A percentile compares a stretch with the other conserved stretches of the same genome.
Evolutionary conservation across 495 filamentous ascomycete species (phyloP).

Genomic region (Antarctomyces pellizariae): DNA sequence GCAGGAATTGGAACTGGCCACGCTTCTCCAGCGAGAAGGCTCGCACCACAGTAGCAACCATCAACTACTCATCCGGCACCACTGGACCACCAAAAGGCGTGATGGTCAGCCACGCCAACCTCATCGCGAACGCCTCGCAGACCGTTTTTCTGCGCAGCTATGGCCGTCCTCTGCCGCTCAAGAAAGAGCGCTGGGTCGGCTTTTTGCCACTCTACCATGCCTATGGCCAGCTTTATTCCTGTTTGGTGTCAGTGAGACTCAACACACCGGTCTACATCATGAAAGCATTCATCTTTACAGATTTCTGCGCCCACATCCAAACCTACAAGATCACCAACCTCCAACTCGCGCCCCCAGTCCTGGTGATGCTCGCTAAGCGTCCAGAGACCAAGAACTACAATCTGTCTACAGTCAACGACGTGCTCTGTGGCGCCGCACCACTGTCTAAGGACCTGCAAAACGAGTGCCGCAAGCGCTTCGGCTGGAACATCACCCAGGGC

Average conservation of each 20-base stretch:
- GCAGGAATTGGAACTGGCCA: too few relatives aligned
- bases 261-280: conserved; percentile 20
- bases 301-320: conserved; percentile 19
- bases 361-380: conserved; percentile 23
- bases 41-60: conserved; percentile 2
- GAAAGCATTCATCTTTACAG: conserved; percentile 21
- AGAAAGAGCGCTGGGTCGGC: conserved; percentile 15
- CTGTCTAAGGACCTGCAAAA: conserved; percentile 21
- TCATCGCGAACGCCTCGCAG: conserved; percentile 25
- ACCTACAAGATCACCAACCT: conserved; percentile 21
- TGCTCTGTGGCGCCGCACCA: conserved; percentile 29
- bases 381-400: conserved; percentile 19
- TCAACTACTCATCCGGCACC: conserved; percentile 8
- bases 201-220: conserved; percentile 35
- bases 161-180: conserved; percentile 15
- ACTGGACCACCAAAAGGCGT: conserved; percentile 20
- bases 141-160: conserved; percentile 11
- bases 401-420: conserved; percentile 16
- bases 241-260: conserved; percentile 19
- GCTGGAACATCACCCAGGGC: conserved; percentile 21
- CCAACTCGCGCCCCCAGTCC: conserved; percentile 22
- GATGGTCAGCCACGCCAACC: conserved; percentile 26
- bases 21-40: too few relatives aligned
- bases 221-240: conserved; percentile 21
- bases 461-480: conserved; percentile 18